These are phyloP conservation scores for Phalaenopsis aphrodite DNA, from an alignment of 106 monocot genomes.

Conservation along the genomic window DNA sequence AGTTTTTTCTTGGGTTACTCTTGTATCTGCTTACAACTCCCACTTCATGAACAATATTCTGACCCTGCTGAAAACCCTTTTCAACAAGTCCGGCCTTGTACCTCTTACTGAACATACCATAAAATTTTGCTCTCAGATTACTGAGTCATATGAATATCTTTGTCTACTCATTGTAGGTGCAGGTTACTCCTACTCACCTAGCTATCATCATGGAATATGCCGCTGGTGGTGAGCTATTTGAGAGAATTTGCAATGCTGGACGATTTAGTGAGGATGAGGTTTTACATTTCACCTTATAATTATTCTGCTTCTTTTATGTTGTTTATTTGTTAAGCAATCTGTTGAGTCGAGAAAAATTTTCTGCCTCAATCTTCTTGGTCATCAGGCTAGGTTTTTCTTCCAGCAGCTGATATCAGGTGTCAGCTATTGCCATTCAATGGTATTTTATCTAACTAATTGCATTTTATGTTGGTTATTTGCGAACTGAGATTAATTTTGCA, in stretches of 20 bases:
- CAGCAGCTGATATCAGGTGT: conserved; percentile 88
- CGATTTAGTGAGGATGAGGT: conserved; percentile 87
- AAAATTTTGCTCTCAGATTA: too few relatives aligned
- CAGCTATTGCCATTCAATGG: conserved; percentile 84
- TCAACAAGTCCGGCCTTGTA: too few relatives aligned
- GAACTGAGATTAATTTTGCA: not conserved
- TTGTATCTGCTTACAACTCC: too few relatives aligned
- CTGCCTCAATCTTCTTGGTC: conserved; percentile 1
- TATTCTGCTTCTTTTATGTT: not conserved
- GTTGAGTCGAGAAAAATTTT: not conserved
- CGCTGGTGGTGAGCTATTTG: conserved; percentile 93
- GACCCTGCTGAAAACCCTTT: too few relatives aligned
- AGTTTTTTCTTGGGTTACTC: too few relatives aligned
- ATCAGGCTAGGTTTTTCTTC: conserved; percentile 88
- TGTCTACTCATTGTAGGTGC: conserved; percentile 34
- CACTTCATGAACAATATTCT: too few relatives aligned
- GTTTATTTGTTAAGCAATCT: not conserved
- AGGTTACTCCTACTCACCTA: conserved; percentile 77
- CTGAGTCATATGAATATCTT: not conserved
- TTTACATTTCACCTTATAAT: not conserved
- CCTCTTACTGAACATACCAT: too few relatives aligned
- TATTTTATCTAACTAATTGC: conserved; percentile 9
- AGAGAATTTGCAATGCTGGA: conserved; percentile 74
- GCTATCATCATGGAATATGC: conserved; percentile 98
- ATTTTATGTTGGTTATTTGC: not conserved